Conservation (phyloP, 371 early-diverging fungal species). For the Zopfochytrium polystomum region DNA sequence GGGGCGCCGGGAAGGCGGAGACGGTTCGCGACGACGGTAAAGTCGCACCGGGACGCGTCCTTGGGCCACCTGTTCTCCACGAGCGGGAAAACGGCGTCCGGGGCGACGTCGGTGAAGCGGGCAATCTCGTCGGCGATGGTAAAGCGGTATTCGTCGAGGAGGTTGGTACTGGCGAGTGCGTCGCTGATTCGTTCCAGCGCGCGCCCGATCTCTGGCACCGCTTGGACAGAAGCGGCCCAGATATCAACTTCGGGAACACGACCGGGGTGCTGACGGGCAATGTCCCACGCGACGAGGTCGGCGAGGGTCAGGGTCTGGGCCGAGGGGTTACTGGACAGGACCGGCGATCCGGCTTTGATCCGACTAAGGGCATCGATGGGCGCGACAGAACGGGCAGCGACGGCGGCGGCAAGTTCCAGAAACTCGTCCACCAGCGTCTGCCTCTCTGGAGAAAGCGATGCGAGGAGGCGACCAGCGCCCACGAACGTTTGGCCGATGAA, state of each 20-base stretch:
- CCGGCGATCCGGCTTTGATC: slow-evolving; percentile 9
- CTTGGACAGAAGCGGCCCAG: slow-evolving; percentile 22
- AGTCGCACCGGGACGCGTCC: slow-evolving; percentile 35
- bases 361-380: slow-evolving; percentile 6
- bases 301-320: slow-evolving; percentile 27
- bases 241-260: slow-evolving; percentile 6
- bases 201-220: slow-evolving; percentile 16
- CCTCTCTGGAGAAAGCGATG: slow-evolving; percentile 15
- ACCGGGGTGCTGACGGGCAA: slow-evolving; percentile 15
- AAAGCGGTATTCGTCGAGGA: slow-evolving; percentile 33
- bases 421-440: slow-evolving; percentile 29
- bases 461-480: slow-evolving; percentile 13
- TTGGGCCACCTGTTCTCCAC: slow-evolving; percentile 32
- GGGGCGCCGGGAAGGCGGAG: slow-evolving; percentile 86
- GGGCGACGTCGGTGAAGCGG: slow-evolving; percentile 17
- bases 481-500: slow-evolving; percentile 33
- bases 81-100: slow-evolving; percentile 13
- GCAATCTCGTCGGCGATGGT: slow-evolving; percentile 34
- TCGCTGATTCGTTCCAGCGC: slow-evolving; percentile 23
- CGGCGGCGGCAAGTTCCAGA: slow-evolving; percentile 24
- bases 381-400: background rate
- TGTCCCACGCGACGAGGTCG: slow-evolving; percentile 42
- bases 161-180: slow-evolving; percentile 8
- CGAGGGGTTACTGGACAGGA: background rate
- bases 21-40: slow-evolving; percentile 72